These are phyloP conservation scores for Capsicum rhomboideum DNA, from an alignment of 257 asterid species.

Conservation along the genomic window DNA sequence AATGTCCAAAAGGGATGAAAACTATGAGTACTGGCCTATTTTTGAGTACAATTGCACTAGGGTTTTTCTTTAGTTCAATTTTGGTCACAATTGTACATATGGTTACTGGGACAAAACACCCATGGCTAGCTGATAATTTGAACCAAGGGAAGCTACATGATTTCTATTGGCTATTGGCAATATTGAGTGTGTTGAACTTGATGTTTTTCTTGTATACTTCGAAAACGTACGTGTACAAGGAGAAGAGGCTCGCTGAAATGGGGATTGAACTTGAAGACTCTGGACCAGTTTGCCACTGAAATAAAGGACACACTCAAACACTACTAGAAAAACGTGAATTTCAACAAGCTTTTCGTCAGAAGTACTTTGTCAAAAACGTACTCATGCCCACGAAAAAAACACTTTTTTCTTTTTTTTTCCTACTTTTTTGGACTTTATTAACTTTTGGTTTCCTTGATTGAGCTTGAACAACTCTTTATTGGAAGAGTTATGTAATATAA, in stretches of 20 bases:
- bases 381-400: neutral
- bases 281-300: conserved; percentile 31
- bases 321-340: neutral
- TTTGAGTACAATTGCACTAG: conserved; percentile 65
- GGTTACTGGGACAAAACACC: conserved; percentile 33
- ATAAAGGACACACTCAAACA: neutral
- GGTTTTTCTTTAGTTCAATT: conserved; percentile 60
- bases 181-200: conserved; percentile 46
- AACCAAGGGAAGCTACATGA: conserved; percentile 62
- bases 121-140: conserved; percentile 74
- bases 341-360: neutral
- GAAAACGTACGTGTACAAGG: conserved; percentile 70
- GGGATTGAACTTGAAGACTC: conserved; percentile 56
- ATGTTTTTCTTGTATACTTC: conserved; percentile 34
- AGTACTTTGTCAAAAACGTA: too few relatives aligned
- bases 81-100: conserved; percentile 57
- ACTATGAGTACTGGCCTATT: conserved; percentile 83
- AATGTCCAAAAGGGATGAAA: conserved; percentile 88
- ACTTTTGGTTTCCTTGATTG: neutral
- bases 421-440: neutral
- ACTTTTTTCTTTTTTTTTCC: neutral
- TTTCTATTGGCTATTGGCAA: conserved; percentile 68
- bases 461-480: neutral
- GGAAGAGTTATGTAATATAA: neutral
- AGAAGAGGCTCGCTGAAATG: conserved; percentile 54